Evolutionary conservation across 2,329 filamentous ascomycete species (phyloP), one percentile per base, ranked within the genome.

Genomic region (Sarocladium strictum): DNA sequence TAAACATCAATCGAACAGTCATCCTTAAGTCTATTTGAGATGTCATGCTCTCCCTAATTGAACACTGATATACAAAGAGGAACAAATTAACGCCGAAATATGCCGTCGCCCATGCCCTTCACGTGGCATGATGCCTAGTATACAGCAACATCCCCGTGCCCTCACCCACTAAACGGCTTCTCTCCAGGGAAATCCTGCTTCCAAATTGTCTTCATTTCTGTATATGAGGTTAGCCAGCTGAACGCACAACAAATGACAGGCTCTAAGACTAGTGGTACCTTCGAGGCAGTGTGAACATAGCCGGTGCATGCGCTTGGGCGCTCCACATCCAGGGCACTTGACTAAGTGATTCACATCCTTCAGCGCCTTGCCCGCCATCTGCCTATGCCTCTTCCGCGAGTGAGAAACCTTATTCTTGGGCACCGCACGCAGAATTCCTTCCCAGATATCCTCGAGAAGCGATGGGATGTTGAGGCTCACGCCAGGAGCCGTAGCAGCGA

Each of bases 381-480:
- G 91, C 64, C 95, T 84, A 67, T 91, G 86, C 63, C 94, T 83
- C 79, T 91, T 96, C 77, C 94, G 96, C 77, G 90, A 90, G 71
- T 99, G 90, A 40, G 93, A 97, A 32, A 91, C 95, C 82, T 97
- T 99, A 77, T 96, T 97, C 81, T 99, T 99, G 4, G 94, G 94
- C 15, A 97, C 94, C 1, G 94, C 94, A 61, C 86, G 86, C 61
- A 99, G 78, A 45, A 99, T 82, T 5, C 89, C 91, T 62, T 97
- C 93, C 93, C 93, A 97, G 64, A 99, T 85, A 59, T 88, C 89
- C 55, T 83, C 85, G 21, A 96, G 73, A n/a, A 91, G 67, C 51
- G 76, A 82, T 9, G 76, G 77, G 11, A 81, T 64, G 55, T 72
- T 73, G 55, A 78, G 66, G 61, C 84, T 78, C 60, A 89, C 75